Conservation (phyloP, 2,329 filamentous ascomycete species). For the Ophiostoma triangulosporum region DNA sequence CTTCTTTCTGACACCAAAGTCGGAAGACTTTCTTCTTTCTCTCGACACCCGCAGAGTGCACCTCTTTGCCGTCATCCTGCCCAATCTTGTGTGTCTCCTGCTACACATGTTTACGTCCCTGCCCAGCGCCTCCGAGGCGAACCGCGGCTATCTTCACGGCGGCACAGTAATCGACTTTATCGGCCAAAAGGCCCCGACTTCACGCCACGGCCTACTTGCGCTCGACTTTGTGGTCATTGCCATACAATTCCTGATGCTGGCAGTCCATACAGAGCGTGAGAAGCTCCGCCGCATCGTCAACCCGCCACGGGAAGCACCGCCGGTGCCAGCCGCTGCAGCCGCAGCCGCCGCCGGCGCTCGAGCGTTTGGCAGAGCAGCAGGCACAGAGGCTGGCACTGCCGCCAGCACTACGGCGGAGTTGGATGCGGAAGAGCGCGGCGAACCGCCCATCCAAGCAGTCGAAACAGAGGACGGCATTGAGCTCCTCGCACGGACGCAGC, state of each 20-base stretch:
- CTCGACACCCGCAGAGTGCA: slow-evolving; percentile 43
- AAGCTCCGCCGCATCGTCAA: slow-evolving; percentile 36
- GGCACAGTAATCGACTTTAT: slow-evolving; percentile 55
- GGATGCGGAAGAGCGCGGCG: slow-evolving; percentile 1
- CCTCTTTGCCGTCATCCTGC: slow-evolving; percentile 42
- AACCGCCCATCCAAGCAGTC: slow-evolving; percentile 16
- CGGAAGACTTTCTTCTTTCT: slow-evolving; percentile 40
- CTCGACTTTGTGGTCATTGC: slow-evolving; percentile 42
- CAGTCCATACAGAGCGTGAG: slow-evolving; percentile 47
- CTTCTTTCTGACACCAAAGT: slow-evolving; percentile 50
- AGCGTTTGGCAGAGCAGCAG: slow-evolving; percentile 20
- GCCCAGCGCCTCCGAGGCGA: slow-evolving; percentile 43
- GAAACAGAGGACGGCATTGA: slow-evolving; percentile 30
- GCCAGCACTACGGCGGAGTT: slow-evolving; percentile 16
- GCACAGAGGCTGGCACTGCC: slow-evolving; percentile 5
- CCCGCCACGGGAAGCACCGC: slow-evolving; percentile 15
- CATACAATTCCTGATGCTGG: slow-evolving; percentile 50
- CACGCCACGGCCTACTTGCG: slow-evolving; percentile 39
- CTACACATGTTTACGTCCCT: slow-evolving; percentile 43
- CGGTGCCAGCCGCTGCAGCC: slow-evolving; percentile 9
- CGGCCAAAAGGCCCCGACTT: slow-evolving; percentile 49
- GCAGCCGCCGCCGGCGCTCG: slow-evolving; percentile 13
- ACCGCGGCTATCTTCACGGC: slow-evolving; percentile 52
- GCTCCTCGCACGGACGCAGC: slow-evolving; percentile 20
- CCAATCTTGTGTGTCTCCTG: slow-evolving; percentile 47